These are phyloP conservation scores for Phyllosticta ampelicida DNA, from an alignment of 2,329 filamentous ascomycete species.

Conservation along the genomic window DNA sequence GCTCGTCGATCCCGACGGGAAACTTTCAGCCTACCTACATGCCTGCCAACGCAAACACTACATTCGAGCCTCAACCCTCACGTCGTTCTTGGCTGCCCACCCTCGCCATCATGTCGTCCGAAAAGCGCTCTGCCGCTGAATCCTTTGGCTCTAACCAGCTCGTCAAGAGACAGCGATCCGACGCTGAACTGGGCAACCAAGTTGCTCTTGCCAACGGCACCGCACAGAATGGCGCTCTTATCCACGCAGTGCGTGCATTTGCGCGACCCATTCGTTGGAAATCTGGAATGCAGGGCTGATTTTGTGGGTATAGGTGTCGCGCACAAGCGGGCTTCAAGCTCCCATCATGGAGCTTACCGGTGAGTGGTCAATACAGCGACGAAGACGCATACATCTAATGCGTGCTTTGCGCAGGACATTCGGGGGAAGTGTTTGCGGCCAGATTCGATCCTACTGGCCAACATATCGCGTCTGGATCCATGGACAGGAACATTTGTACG, in stretches of 20 bases:
- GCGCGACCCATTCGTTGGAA: neutral
- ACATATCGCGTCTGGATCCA: constrained; percentile 84
- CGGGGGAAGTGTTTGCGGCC: constrained; percentile 79
- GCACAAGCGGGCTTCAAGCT: constrained; percentile 74
- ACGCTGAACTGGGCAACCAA: constrained; percentile 42
- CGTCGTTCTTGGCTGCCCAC: neutral
- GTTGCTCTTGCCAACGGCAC: constrained; percentile 48
- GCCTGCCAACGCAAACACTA: neutral
- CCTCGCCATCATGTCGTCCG: constrained; percentile 58
- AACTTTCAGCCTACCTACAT: constrained; percentile 7
- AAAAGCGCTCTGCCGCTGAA: constrained; percentile 83
- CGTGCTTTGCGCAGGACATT: constrained; percentile 39
- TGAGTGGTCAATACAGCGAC: constrained; percentile 25
- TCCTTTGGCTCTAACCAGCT: constrained; percentile 71
- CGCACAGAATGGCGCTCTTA: constrained; percentile 49
- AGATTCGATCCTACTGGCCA: constrained; percentile 84
- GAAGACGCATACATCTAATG: neutral
- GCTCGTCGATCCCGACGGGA: constrained; percentile 4
- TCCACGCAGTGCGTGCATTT: constrained; percentile 49
- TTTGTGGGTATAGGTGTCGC: constrained; percentile 48
- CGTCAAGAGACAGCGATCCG: constrained; percentile 79
- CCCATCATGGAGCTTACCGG: constrained; percentile 90
- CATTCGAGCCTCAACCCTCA: neutral
- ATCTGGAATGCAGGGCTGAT: constrained; percentile 20
- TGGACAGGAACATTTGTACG: constrained; percentile 84